Percentiles rank a stretch among this genome's conserved stretches.
phyloP scores from a whole-genome alignment of 1,284 basidiomycete genomes.

The Ganoderma meredithae region DNA sequence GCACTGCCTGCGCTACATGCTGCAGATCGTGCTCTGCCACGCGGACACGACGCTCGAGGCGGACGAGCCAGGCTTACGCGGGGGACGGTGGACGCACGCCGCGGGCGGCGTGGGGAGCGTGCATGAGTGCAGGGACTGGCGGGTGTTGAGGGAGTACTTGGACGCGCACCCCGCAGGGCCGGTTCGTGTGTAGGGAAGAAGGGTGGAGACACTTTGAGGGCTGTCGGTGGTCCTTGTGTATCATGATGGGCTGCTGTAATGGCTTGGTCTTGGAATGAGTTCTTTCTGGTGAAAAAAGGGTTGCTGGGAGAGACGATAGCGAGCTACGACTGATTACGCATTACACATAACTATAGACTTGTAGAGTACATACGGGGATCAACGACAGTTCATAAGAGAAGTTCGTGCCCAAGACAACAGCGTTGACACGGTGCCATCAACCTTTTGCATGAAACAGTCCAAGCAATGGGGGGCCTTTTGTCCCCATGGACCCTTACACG shows the following conservation, averaged over 20 bases:
- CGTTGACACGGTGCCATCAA: not conserved
- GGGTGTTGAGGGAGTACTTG: constrained; percentile 41
- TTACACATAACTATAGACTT: not conserved
- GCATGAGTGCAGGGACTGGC: constrained; percentile 48
- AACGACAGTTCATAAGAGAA: not conserved
- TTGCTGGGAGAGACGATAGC: too few relatives aligned
- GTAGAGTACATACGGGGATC: not conserved
- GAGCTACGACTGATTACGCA: not conserved
- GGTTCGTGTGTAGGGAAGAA: not conserved
- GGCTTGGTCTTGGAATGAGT: too few relatives aligned
- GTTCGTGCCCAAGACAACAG: too few relatives aligned
- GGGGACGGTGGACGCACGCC: constrained; percentile 31
- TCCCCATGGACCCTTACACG: not conserved
- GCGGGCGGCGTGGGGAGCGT: constrained; percentile 34
- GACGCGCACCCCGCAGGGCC: constrained; percentile 34
- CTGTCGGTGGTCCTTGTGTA: too few relatives aligned
- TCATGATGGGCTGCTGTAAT: too few relatives aligned
- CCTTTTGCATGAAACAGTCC: not conserved
- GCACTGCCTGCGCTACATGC: constrained; percentile 50
- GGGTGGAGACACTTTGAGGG: not conserved
- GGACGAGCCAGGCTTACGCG: constrained; percentile 37
- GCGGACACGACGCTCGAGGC: constrained; percentile 50
- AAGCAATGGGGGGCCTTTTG: not conserved
- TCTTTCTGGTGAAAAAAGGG: too few relatives aligned
- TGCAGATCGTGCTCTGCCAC: constrained; percentile 47